Evolutionary conservation across 2,329 filamentous ascomycete species (phyloP).

Genomic region (Botryotinia calthae): DNA sequence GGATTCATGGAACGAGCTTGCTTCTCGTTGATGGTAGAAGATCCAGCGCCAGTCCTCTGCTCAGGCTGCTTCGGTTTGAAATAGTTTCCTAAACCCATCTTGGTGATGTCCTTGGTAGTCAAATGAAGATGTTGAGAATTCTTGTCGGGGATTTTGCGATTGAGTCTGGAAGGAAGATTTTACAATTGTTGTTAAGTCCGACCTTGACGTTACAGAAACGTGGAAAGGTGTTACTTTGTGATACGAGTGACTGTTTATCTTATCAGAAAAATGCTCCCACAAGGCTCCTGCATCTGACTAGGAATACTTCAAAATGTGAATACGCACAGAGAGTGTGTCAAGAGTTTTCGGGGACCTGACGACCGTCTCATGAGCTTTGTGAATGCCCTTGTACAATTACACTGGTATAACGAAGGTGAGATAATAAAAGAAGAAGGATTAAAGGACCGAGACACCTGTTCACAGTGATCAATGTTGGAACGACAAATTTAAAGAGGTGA

Average conservation of each 20-base stretch:
- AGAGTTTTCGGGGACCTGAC: background rate
- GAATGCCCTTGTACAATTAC: background rate
- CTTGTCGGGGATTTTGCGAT: background rate
- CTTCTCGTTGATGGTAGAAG: slow-evolving; percentile 48
- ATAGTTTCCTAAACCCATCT: slow-evolving; percentile 61
- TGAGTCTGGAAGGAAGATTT: background rate
- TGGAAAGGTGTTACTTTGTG: slow-evolving; percentile 1
- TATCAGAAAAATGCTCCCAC: background rate
- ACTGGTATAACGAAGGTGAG: background rate
- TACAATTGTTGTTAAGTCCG: background rate
- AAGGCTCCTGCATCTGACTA: background rate
- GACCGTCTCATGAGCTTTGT: background rate
- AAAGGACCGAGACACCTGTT: background rate
- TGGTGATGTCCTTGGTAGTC: slow-evolving; percentile 30
- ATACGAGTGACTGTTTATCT: background rate
- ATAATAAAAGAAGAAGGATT: background rate
- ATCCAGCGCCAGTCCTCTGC: slow-evolving; percentile 23
- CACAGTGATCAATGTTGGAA: background rate
- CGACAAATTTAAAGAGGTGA: background rate
- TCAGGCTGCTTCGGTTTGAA: slow-evolving; percentile 56
- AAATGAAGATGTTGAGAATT: background rate
- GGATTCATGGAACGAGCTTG: slow-evolving; percentile 26
- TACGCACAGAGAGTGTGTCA: slow-evolving; percentile 14
- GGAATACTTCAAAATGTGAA: background rate
- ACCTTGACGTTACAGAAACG: background rate